Conservation (phyloP, 345 rosid species). For the Firmiana major region DNA sequence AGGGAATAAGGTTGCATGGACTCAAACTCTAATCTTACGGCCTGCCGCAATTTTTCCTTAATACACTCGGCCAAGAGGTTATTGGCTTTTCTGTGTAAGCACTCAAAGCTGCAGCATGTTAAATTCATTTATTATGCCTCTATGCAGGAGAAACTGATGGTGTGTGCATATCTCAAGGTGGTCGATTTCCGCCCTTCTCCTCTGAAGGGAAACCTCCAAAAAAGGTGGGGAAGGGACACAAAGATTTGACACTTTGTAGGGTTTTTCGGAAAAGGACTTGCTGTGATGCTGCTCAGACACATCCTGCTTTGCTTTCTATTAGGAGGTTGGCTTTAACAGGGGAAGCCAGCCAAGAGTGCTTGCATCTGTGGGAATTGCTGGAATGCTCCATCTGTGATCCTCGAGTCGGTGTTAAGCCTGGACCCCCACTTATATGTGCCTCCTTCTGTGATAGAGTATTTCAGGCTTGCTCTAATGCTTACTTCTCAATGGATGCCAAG, state of each 20-base stretch:
- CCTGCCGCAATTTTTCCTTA: too few species aligned
- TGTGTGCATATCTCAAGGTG: constrained; percentile 80
- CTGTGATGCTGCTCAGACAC: constrained; percentile 79
- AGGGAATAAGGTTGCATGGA: too few species aligned
- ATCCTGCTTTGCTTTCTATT: constrained; percentile 71
- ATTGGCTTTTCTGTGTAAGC: too few species aligned
- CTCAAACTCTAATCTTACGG: too few species aligned
- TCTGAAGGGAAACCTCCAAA: constrained; percentile 77
- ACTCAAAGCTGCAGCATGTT: not conserved
- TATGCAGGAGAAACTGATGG: constrained; percentile 45
- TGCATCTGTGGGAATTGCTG: constrained; percentile 74
- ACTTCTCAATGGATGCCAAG: constrained; percentile 76
- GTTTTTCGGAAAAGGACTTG: constrained; percentile 81
- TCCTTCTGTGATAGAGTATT: constrained; percentile 76
- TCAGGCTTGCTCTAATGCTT: constrained; percentile 74
- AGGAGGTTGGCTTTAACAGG: constrained; percentile 81
- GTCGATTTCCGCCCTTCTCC: constrained; percentile 68
- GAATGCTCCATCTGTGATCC: constrained; percentile 99
- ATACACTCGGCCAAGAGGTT: too few species aligned
- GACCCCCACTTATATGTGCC: constrained; percentile 74
- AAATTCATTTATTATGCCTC: not conserved
- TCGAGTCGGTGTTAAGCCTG: constrained; percentile 68
- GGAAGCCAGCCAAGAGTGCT: constrained; percentile 75
- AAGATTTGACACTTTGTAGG: constrained; percentile 77
- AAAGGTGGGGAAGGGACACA: constrained; percentile 61